phyloP scores from a whole-genome alignment of 164 flowering plant species.

The Magnolia kwangsiensis region DNA sequence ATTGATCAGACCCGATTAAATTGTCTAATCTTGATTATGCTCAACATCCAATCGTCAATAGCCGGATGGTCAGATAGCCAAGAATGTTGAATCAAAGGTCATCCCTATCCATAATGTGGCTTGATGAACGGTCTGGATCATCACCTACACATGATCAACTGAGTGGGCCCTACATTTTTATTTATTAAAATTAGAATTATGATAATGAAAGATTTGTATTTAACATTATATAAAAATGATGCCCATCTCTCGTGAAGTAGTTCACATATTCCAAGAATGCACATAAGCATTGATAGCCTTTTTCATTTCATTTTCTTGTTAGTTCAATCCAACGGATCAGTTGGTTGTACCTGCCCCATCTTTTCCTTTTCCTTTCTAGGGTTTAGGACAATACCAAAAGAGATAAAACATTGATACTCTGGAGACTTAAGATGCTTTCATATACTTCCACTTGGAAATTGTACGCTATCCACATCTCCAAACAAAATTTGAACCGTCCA shows the following conservation, averaged over 20 bases:
- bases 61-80: no score
- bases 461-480: background rate
- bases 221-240: background rate
- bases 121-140: no score
- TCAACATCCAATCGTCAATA: no score
- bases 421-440: background rate
- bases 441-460: background rate
- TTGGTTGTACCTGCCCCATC: background rate
- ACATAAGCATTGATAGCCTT: background rate
- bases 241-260: background rate
- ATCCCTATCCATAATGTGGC: no score
- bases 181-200: no score
- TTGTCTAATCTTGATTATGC: no score
- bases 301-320: background rate
- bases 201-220: no score
- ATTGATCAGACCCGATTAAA: no score
- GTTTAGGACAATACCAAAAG: background rate
- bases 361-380: background rate
- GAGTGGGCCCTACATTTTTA: no score
- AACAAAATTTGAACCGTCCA: background rate
- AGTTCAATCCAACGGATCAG: background rate
- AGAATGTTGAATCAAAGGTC: no score
- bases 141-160: no score
- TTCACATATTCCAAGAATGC: background rate
- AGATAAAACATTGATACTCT: background rate